phyloP scores from a whole-genome alignment of 2,329 filamentous ascomycete genomes.

The Aspergillus oerlinghausenensis region DNA sequence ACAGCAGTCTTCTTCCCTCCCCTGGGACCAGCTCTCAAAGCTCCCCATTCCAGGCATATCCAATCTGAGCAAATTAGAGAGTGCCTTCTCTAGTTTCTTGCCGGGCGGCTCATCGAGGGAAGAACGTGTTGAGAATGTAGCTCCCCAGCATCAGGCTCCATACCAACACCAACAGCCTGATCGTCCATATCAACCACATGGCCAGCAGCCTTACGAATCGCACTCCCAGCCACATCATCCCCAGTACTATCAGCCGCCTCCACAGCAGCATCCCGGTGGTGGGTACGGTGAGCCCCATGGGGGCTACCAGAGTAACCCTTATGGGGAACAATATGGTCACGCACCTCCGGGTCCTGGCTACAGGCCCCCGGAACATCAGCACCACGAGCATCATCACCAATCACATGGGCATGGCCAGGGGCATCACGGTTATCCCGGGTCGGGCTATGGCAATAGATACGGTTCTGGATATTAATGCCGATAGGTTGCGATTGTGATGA shows the following conservation, averaged over 20 bases:
- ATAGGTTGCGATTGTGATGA: background rate
- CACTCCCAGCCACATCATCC: constrained; percentile 4
- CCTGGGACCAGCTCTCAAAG: constrained; percentile 29
- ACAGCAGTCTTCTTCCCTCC: constrained; percentile 22
- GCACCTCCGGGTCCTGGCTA: background rate
- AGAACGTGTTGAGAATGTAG: constrained; percentile 8
- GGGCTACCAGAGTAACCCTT: background rate
- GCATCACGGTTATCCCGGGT: background rate
- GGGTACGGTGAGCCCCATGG: background rate
- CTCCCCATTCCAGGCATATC: constrained; percentile 37
- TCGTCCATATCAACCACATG: constrained; percentile 4
- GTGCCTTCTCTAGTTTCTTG: constrained; percentile 26
- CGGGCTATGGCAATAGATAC: background rate
- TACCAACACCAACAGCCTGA: background rate
- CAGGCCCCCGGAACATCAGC: constrained; percentile 1
- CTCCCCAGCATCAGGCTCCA: background rate
- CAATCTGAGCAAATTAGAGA: constrained; percentile 32
- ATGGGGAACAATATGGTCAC: constrained; percentile 4
- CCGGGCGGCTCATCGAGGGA: constrained; percentile 23
- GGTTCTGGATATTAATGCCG: background rate
- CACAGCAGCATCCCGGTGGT: background rate
- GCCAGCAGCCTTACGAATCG: constrained; percentile 4
- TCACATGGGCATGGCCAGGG: constrained; percentile 1
- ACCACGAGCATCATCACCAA: constrained; percentile 1
- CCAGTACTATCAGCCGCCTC: background rate